Conservation (phyloP, 805 yeast species). For the Lipomyces orientalis region DNA sequence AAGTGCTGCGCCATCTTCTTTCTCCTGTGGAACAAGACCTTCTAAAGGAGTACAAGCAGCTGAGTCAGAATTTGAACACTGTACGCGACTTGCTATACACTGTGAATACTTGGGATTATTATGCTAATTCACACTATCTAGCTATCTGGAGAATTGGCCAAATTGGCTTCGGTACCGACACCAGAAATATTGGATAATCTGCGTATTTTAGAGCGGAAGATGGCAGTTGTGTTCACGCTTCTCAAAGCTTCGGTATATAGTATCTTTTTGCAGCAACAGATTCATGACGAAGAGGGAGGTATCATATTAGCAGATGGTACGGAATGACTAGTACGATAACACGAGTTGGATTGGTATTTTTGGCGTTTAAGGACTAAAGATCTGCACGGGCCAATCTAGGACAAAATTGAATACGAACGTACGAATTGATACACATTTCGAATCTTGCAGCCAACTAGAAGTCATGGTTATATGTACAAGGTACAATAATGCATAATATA, state of each 20-base stretch:
- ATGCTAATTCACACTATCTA: not conserved
- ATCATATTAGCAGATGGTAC: slow-evolving; percentile 1
- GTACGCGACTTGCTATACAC: slow-evolving; percentile 13
- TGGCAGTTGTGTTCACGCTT: slow-evolving; percentile 67
- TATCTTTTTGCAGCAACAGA: slow-evolving; percentile 56
- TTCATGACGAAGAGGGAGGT: slow-evolving; percentile 37
- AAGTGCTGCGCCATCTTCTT: slow-evolving; percentile 21
- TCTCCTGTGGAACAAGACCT: slow-evolving; percentile 32
- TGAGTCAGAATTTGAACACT: slow-evolving; percentile 19
- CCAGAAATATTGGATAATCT: slow-evolving; percentile 55
- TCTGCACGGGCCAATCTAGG: not conserved
- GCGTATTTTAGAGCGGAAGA: slow-evolving; percentile 65
- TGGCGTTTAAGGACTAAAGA: not conserved
- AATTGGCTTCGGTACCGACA: slow-evolving; percentile 31
- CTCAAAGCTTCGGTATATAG: slow-evolving; percentile 75
- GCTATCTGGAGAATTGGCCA: slow-evolving; percentile 27
- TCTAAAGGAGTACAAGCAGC: slow-evolving; percentile 25
- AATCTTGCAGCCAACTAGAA: not conserved
- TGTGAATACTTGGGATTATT: not conserved
- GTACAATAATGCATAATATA: not conserved
- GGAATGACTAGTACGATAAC: not conserved
- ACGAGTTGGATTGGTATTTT: not conserved
- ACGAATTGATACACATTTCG: not conserved
- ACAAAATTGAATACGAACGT: not conserved
- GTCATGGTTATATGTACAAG: slow-evolving; percentile 5